These are phyloP conservation scores for Flammula alnicola DNA, from an alignment of 1,284 basidiomycete species.

Conservation along the genomic window DNA sequence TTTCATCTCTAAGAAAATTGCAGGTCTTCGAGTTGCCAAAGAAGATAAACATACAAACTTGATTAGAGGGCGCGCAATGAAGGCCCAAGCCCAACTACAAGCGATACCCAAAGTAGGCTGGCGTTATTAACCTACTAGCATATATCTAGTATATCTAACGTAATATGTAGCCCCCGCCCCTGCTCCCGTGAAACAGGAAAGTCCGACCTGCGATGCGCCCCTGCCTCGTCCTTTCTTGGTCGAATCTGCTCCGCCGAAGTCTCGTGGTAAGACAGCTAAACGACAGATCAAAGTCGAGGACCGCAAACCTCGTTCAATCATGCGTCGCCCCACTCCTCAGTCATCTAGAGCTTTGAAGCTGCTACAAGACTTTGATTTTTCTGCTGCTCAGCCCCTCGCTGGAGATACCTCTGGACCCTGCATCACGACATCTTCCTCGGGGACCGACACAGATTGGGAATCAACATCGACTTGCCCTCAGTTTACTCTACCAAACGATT, in stretches of 20 bases:
- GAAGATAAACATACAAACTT: conserved; percentile 64
- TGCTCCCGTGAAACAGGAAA: conserved; percentile 12
- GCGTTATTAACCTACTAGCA: conserved; percentile 1
- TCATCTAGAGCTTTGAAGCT: conserved; percentile 4
- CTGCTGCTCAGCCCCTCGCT: conserved; percentile 14
- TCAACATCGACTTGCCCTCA: conserved; percentile 27
- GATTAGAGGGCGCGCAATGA: conserved; percentile 42
- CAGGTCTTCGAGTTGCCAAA: conserved; percentile 69
- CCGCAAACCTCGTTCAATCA: conserved; percentile 9
- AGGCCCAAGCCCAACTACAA: conserved; percentile 33
- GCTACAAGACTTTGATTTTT: conserved; percentile 2
- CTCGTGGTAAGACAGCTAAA: conserved; percentile 15
- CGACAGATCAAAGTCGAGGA: conserved; percentile 17
- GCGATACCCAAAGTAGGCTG: conserved; percentile 16
- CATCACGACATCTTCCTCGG: conserved; percentile 20
- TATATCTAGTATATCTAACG: conserved; percentile 11
- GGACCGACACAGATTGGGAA: conserved; percentile 30
- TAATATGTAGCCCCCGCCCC: conserved; percentile 1
- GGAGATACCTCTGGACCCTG: conserved; percentile 14
- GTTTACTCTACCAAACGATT: conserved; percentile 29
- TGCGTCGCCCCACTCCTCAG: conserved; percentile 6
- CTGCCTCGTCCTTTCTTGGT: conserved; percentile 2
- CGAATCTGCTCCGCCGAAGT: conserved; percentile 8
- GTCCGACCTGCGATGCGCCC: conserved; percentile 6
- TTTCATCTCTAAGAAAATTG: conserved; percentile 6